Evolutionary conservation across 73 alveolate species (phyloP), one percentile per base, ranked within the genome.

Genomic region (Paramecium biaurelia): DNA sequence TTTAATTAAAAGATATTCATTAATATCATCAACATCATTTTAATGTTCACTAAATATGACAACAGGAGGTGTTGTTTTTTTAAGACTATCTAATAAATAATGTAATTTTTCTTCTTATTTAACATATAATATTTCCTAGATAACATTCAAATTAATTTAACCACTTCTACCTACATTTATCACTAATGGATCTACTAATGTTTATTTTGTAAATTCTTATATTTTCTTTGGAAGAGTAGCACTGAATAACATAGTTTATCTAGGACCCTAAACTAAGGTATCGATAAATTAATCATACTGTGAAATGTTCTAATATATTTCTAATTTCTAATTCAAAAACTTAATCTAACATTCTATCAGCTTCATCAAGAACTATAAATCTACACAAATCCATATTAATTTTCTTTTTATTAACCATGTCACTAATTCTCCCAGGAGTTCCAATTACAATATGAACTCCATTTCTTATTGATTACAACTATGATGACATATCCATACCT

Each of bases 201-300:
- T 90, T 76, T 95, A 76, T 57, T 93, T 79, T 9, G 96, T 93
- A 24, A 96, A 95, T 35, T 96, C 97, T 92, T 94, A 85, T 24
- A 96, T 96, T 76, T 92, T 95, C 70, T 96, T 96, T 38, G 98
- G 97, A 38, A 95, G 87, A 5, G 99, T 96, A 8, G 99, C 97
- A 72, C 97, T 92, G 82, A 96, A 95, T 79, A 96, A 76, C 87
- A 96, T 85, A 42, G 95, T 96, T 96, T 96, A 96, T 86, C 97
- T 92, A 32, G 94, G 92, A 89, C 94, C 94, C 94, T 89, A 76
- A 76, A 82, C 93, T 86, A 79, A 43, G 72, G 70, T 41, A 26
- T 37, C 49, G 37, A 26, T 24, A 20, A 20, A 53, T 34, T 58
- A 11, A 35, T 35, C 76, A 70, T 89, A 89, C 93, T 59, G 97